These are phyloP conservation scores for Amanita jacksonii DNA, from an alignment of 768 basidiomycete genomes.

Conservation along the genomic window DNA sequence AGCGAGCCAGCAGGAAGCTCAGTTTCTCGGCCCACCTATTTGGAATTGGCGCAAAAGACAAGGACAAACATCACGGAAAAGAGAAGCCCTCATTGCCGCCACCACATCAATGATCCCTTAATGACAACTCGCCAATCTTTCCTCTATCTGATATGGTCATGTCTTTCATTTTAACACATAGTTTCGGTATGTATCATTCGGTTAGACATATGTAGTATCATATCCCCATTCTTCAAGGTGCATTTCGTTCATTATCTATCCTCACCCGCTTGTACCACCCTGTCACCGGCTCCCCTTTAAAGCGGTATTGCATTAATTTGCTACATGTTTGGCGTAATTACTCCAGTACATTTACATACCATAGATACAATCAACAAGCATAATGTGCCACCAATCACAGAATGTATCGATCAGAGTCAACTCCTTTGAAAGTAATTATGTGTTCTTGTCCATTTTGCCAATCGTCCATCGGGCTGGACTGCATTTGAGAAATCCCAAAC, in stretches of 20 bases:
- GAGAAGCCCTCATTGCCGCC: conserved; percentile 11
- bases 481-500: conserved; percentile 39
- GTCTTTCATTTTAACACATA: neutral
- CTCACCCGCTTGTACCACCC: too few relatives aligned
- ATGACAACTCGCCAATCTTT: conserved; percentile 12
- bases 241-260: neutral
- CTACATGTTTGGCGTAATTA: neutral
- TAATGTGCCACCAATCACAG: neutral
- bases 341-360: conserved; percentile 1
- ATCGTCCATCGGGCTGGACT: conserved; percentile 19
- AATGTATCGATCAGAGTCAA: neutral
- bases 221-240: neutral
- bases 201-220: neutral
- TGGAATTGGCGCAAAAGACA: conserved; percentile 38
- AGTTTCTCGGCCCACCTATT: conserved; percentile 59
- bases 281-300: too few relatives aligned
- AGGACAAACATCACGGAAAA: conserved; percentile 18
- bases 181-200: conserved; percentile 1
- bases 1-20: conserved; percentile 49
- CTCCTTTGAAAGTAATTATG: conserved; percentile 16
- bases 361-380: conserved; percentile 1
- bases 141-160: neutral
- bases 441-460: conserved; percentile 22
- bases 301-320: too few relatives aligned
- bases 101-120: conserved; percentile 12